Evolutionary conservation across 2,329 filamentous ascomycete species (phyloP).

Genomic region (Drechslerella stenobrocha): DNA sequence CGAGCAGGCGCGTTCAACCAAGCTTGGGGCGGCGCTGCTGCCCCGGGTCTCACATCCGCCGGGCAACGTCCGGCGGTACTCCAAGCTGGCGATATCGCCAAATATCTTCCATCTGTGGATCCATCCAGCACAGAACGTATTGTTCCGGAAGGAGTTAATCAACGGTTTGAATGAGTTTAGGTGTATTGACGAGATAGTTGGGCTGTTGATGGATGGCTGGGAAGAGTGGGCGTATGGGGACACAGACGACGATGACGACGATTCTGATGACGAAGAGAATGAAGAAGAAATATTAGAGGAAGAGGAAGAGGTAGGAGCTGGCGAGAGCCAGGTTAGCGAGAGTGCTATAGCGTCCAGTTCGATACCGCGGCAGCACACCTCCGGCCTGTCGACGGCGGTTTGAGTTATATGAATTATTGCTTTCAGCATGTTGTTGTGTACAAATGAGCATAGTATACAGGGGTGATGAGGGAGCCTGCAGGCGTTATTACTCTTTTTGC

Average conservation of each 20-base stretch:
- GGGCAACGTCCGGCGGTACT: slow-evolving; percentile 31
- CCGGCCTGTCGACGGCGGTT: no score
- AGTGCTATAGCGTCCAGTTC: background rate
- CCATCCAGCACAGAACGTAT: slow-evolving; percentile 39
- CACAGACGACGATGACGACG: slow-evolving; percentile 3
- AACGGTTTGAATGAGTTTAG: slow-evolving; percentile 39
- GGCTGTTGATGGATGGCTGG: slow-evolving; percentile 32
- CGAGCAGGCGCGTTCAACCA: slow-evolving; percentile 31
- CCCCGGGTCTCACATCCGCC: slow-evolving; percentile 26
- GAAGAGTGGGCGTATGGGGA: slow-evolving; percentile 40
- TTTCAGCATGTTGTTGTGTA: background rate
- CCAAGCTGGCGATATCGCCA: slow-evolving; percentile 37
- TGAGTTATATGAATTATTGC: background rate
- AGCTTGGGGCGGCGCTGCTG: slow-evolving; percentile 19
- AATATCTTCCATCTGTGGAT: slow-evolving; percentile 48
- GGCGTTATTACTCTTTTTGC: background rate
- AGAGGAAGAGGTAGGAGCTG: slow-evolving; percentile 14
- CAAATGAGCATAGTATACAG: background rate
- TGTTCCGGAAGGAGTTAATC: slow-evolving; percentile 41
- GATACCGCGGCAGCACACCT: background rate
- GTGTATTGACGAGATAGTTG: slow-evolving; percentile 44
- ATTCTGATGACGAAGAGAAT: slow-evolving; percentile 20
- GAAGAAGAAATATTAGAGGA: background rate
- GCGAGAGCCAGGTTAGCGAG: background rate
- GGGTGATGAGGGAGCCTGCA: background rate